These are phyloP conservation scores for Bondarzewia mesenterica DNA, from an alignment of 1,284 basidiomycete species.

Conservation along the genomic window DNA sequence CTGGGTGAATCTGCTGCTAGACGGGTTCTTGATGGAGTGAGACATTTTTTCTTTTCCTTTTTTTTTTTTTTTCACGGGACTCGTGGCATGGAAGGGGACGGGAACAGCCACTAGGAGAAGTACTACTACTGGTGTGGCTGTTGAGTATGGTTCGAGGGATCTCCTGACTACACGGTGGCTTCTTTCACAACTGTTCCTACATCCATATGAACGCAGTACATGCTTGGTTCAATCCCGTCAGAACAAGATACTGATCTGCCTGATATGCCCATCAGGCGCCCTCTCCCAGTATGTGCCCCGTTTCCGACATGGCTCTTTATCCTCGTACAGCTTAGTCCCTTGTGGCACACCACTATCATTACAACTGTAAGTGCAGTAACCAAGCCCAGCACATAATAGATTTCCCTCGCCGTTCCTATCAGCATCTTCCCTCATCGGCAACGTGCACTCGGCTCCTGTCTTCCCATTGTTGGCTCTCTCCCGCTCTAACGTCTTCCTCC, in stretches of 20 bases:
- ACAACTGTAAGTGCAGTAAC: neutral
- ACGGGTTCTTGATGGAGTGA: no score
- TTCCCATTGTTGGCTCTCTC: neutral
- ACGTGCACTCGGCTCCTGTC: neutral
- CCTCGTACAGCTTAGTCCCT: neutral
- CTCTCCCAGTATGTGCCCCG: neutral
- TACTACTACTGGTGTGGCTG: no score
- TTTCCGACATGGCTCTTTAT: neutral
- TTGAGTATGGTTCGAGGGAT: no score
- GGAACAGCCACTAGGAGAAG: no score
- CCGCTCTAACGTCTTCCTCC: no score
- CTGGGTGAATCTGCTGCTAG: no score
- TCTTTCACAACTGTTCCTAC: no score
- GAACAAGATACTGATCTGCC: conserved; percentile 5
- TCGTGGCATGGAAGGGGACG: no score
- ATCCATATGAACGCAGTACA: no score
- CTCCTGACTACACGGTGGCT: conserved; percentile 1
- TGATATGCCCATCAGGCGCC: conserved; percentile 2
- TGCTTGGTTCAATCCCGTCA: neutral
- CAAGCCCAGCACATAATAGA: no score
- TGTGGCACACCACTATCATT: neutral
- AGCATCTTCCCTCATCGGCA: neutral
- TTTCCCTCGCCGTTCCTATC: neutral
- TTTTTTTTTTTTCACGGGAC: no score
- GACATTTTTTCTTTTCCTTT: no score